Evolutionary conservation across 306 rosid genomes (phyloP).

Genomic region (Geum urbanum): DNA sequence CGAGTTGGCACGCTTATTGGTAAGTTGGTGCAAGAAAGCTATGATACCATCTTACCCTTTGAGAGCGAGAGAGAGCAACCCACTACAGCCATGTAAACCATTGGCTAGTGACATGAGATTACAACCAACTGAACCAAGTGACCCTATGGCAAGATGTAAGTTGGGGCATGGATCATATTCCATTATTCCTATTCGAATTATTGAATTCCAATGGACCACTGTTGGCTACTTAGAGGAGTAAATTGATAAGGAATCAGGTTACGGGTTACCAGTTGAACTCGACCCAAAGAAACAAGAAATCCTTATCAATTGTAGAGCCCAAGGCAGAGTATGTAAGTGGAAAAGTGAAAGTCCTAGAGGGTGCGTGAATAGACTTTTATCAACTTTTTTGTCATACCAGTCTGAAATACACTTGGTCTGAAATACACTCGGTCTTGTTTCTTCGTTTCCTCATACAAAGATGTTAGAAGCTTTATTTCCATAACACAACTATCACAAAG

Average conservation of each 20-base stretch:
- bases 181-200: not conserved
- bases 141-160: not conserved
- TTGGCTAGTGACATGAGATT: not conserved
- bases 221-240: not conserved
- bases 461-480: too few species aligned
- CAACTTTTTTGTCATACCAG: too few species aligned
- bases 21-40: not conserved
- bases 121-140: not conserved
- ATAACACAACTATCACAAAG: too few species aligned
- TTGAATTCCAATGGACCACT: conserved; percentile 1
- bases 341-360: too few species aligned
- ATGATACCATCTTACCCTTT: not conserved
- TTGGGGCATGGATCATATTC: not conserved
- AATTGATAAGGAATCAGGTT: not conserved
- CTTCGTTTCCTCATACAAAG: too few species aligned
- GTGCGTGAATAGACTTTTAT: too few species aligned
- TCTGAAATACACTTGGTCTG: too few species aligned
- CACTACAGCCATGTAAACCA: not conserved
- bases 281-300: not conserved
- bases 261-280: not conserved
- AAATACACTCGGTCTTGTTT: too few species aligned
- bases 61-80: not conserved
- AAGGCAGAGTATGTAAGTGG: not conserved
- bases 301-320: not conserved
- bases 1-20: not conserved